A percentile compares a stretch with the other conserved stretches of the same genome.
Evolutionary conservation across 169 alveolate genomes (phyloP).

Genomic region (Cryptosporidium bovis): DNA sequence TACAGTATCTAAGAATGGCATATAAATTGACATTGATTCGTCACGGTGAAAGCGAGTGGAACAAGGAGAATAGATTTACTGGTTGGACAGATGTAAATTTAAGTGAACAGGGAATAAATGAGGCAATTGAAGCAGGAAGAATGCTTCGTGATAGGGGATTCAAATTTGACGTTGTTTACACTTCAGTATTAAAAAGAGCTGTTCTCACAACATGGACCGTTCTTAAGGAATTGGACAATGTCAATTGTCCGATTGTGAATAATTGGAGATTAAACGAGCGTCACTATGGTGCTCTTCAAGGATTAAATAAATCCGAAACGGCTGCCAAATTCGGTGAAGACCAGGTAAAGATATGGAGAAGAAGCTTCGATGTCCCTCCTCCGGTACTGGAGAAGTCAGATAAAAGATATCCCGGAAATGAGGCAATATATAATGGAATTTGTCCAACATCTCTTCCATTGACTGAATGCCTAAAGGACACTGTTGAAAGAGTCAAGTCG

Average conservation of each 20-base stretch:
- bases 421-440: slow-evolving; percentile 85
- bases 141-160: slow-evolving; percentile 87
- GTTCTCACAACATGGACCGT: slow-evolving; percentile 91
- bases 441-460: slow-evolving; percentile 93
- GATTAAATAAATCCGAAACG: slow-evolving; percentile 96
- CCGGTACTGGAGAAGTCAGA: slow-evolving; percentile 92
- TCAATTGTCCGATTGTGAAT: slow-evolving; percentile 90
- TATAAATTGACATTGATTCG: slow-evolving; percentile 79
- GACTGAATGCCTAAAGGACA: slow-evolving; percentile 94
- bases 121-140: slow-evolving; percentile 92
- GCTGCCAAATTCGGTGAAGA: slow-evolving; percentile 96
- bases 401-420: slow-evolving; percentile 91
- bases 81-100: slow-evolving; percentile 98
- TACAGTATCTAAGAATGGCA: not conserved
- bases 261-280: slow-evolving; percentile 96
- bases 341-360: slow-evolving; percentile 95
- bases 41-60: slow-evolving; percentile 96
- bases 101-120: slow-evolving; percentile 92
- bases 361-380: slow-evolving; percentile 97
- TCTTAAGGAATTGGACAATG: slow-evolving; percentile 88
- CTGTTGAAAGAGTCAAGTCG: slow-evolving; percentile 95
- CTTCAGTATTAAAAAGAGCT: slow-evolving; percentile 97
- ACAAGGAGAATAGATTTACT: slow-evolving; percentile 95
- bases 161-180: slow-evolving; percentile 92
- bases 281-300: slow-evolving; percentile 98